Percentiles rank a stretch among this genome's conserved stretches.
These are phyloP conservation scores for Beta corolliflora DNA, from an alignment of 179 eudicot genomes.

Conservation along the genomic window DNA sequence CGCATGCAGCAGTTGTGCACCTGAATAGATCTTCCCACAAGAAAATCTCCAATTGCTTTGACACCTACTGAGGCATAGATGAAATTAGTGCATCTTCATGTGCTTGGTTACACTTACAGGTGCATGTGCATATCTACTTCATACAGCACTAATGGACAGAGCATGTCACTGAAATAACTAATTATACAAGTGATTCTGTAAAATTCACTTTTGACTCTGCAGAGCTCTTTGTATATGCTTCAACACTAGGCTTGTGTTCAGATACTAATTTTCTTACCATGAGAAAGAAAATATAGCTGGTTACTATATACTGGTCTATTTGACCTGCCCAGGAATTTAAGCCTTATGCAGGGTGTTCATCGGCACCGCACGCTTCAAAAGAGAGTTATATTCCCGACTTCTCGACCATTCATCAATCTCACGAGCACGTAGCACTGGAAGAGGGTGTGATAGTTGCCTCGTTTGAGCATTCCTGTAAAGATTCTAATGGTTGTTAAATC, in stretches of 20 bases:
- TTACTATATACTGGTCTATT: not conserved
- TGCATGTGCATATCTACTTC: slow-evolving; percentile 2
- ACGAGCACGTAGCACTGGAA: slow-evolving; percentile 96
- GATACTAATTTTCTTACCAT: slow-evolving; percentile 9
- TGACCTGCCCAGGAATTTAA: slow-evolving; percentile 24
- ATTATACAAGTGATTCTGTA: not conserved
- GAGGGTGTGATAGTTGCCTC: slow-evolving; percentile 96
- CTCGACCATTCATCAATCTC: slow-evolving; percentile 99
- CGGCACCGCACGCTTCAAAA: slow-evolving; percentile 51
- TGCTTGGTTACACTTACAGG: too few species aligned
- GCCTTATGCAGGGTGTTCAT: slow-evolving; percentile 40
- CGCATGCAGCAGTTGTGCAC: not conserved
- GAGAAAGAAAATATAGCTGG: not conserved
- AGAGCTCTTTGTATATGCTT: not conserved
- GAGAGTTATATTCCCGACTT: slow-evolving; percentile 67
- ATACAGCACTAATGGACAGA: not conserved
- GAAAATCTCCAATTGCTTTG: not conserved
- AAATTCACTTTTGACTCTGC: not conserved
- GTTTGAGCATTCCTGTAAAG: slow-evolving; percentile 90
- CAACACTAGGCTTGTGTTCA: not conserved
- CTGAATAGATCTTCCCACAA: not conserved
- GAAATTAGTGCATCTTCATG: not conserved
- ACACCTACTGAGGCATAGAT: not conserved
- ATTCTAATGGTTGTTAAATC: not conserved
- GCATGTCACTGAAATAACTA: not conserved